These are phyloP conservation scores for Populus hybrid DNA, from an alignment of 441 rosid genomes.

Conservation along the genomic window DNA sequence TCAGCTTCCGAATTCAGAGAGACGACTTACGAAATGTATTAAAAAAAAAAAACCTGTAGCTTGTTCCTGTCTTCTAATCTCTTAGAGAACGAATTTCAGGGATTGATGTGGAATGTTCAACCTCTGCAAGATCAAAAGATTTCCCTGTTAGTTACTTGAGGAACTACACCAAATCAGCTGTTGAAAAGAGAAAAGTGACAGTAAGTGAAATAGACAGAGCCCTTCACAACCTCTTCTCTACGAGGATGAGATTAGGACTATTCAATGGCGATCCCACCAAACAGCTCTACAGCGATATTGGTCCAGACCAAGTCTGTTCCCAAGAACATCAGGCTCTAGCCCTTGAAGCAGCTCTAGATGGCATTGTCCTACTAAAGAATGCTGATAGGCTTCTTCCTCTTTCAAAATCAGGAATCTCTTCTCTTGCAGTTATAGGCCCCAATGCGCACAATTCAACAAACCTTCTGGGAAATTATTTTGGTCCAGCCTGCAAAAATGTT, in stretches of 20 bases:
- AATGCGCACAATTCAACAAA: slow-evolving; percentile 49
- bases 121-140: too few relatives aligned
- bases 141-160: slow-evolving; percentile 48
- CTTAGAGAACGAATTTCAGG: slow-evolving; percentile 32
- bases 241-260: slow-evolving; percentile 80
- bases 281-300: slow-evolving; percentile 56
- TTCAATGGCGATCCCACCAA: slow-evolving; percentile 64
- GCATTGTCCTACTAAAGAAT: slow-evolving; percentile 79
- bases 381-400: slow-evolving; percentile 47
- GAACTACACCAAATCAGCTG: slow-evolving; percentile 67
- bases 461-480: slow-evolving; percentile 72
- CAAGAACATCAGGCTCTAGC: slow-evolving; percentile 68
- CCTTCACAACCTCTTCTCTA: slow-evolving; percentile 59
- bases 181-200: slow-evolving; percentile 49
- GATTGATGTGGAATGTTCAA: slow-evolving; percentile 71
- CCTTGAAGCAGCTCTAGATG: slow-evolving; percentile 75
- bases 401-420: slow-evolving; percentile 31
- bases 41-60: too few relatives aligned
- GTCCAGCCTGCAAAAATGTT: slow-evolving; percentile 52
- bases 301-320: slow-evolving; percentile 57
- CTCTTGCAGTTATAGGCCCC: slow-evolving; percentile 80
- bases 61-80: background rate
- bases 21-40: background rate
- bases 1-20: background rate
- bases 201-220: slow-evolving; percentile 68